Evolutionary conservation across 75 land plant species (phyloP).

Genomic region (Picea sitchensis): DNA sequence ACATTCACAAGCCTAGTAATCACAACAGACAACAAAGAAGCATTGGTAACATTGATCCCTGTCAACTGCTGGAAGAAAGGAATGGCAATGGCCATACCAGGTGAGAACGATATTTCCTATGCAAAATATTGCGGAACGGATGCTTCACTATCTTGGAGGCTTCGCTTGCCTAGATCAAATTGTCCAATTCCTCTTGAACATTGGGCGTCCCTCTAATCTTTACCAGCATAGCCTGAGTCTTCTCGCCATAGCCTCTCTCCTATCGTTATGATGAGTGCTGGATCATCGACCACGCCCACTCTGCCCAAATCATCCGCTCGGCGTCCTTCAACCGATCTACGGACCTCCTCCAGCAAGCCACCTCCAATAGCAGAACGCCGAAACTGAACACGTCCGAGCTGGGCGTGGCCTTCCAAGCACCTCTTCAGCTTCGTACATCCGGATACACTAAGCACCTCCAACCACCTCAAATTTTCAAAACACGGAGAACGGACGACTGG

Average conservation of each 20-base stretch:
- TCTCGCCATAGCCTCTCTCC: slow-evolving; percentile 52
- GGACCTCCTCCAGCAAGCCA: no score
- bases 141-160: slow-evolving; percentile 43
- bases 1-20: slow-evolving; percentile 53
- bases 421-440: no score
- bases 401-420: no score
- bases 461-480: no score
- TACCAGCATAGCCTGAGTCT: slow-evolving; percentile 32
- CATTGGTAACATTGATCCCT: slow-evolving; percentile 51
- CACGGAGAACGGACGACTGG: no score
- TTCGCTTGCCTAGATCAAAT: slow-evolving; percentile 57
- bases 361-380: no score
- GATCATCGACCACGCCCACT: slow-evolving; percentile 53
- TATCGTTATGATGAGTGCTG: slow-evolving; percentile 65
- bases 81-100: slow-evolving; percentile 42
- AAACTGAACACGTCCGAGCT: no score
- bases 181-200: slow-evolving; percentile 55
- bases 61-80: slow-evolving; percentile 63
- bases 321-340: no score
- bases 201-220: slow-evolving; percentile 56
- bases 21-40: slow-evolving; percentile 44
- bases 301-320: no score
- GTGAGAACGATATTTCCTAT: slow-evolving; percentile 52
- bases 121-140: slow-evolving; percentile 58
- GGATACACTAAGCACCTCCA: no score